These are phyloP conservation scores for Thalassiosira exigua DNA, from an alignment of 352 stramenopile genomes.

Conservation along the genomic window DNA sequence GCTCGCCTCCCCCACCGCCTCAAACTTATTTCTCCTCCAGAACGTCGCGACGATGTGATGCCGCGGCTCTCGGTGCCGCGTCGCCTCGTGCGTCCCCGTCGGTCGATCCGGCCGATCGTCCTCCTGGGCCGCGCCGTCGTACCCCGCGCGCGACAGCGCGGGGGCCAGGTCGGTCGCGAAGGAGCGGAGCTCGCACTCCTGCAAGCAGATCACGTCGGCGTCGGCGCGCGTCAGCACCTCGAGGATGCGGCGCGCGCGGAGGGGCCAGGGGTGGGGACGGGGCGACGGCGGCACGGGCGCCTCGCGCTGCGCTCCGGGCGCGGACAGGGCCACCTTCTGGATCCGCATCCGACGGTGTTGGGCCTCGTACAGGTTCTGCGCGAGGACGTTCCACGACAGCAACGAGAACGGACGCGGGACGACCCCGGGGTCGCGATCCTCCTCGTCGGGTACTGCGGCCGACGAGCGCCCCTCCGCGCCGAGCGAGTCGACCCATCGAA, in stretches of 20 bases:
- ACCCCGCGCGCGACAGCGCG: conserved; percentile 34
- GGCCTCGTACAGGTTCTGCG: conserved; percentile 50
- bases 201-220: conserved; percentile 57
- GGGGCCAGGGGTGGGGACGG: conserved; percentile 40
- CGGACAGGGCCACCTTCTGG: conserved; percentile 9
- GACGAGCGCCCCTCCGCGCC: not conserved
- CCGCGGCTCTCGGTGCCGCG: conserved; percentile 37
- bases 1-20: conserved; percentile 30
- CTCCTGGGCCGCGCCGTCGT: conserved; percentile 55
- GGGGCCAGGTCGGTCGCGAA: conserved; percentile 45
- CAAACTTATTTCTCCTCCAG: conserved; percentile 56
- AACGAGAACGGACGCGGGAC: conserved; percentile 38
- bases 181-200: conserved; percentile 54
- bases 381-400: conserved; percentile 56
- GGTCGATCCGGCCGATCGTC: conserved; percentile 31
- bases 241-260: conserved; percentile 38
- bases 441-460: conserved; percentile 1
- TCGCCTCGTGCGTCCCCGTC: conserved; percentile 28
- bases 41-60: conserved; percentile 59
- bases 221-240: conserved; percentile 41
- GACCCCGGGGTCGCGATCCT: not conserved
- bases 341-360: conserved; percentile 24
- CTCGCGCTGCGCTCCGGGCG: not conserved
- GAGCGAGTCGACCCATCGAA: conserved; percentile 25
- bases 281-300: not conserved